Base-by-base conservation (phyloP, 169 alveolate genomes). In the Pseudocohnilembus persalinus region DNA sequence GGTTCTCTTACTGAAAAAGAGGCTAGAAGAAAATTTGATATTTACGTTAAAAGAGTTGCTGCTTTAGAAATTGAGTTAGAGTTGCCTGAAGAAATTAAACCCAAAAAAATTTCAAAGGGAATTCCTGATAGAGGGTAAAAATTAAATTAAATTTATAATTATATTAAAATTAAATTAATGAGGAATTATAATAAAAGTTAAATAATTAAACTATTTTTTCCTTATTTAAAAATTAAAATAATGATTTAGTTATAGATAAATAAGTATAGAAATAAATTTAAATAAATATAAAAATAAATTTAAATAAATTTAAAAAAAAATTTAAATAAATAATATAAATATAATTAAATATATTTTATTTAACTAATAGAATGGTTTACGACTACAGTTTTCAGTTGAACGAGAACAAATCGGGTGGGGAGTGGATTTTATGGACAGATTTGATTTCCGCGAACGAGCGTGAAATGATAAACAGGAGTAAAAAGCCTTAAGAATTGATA, bases 341-440 rank as follows among this genome's bases (percentile, higher is more conserved):
- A n/a, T n/a, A n/a, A n/a, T n/a, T n/a, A n/a, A n/a, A n/a, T n/a
- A n/a, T n/a, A n/a, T n/a, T n/a, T n/a, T n/a, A n/a, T n/a, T n/a
- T n/a, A n/a, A n/a, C n/a, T n/a, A n/a, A n/a, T n/a, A n/a, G n/a
- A 25, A 80, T 94, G 80, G 74, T 93, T 32, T 97, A 94, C 88
- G 99, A 95, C 63, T 90, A 91, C 73, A 92, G 90, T 79, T 97
- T 89, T 85, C 92, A 93, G 77, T 84, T 92, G 30, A 94, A 94
- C 35, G 90, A 93, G 29, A 92, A 92, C 27, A 79, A 78, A 32
- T 34, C 82, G n/a, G 86, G 79, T 30, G 90, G 90, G 28, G 88
- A 86, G 72, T 97, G 99, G 99, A 91, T 90, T 68, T 88, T 91
- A 73, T 97, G 99, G 99, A 88, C 92, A 73, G 95, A 96, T 80